Conservation (phyloP, 1,284 basidiomycete species). For the Flammula alnicola region DNA sequence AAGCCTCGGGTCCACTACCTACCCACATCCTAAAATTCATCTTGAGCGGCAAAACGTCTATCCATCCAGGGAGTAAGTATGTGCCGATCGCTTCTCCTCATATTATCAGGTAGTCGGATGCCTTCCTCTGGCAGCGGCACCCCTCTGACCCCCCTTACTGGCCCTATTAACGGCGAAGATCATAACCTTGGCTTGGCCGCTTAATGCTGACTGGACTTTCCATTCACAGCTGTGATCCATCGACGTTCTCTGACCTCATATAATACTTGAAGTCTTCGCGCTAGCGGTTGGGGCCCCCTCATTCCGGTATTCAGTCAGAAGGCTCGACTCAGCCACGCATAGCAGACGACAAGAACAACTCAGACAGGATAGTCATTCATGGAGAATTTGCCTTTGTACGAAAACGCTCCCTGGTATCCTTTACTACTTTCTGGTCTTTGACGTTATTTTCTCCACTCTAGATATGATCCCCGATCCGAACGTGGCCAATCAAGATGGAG, state of each 20-base stretch:
- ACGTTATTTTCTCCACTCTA: too few species aligned
- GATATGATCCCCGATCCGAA: slow-evolving; percentile 8
- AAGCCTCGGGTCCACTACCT: slow-evolving; percentile 6
- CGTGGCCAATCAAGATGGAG: background rate
- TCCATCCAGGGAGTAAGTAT: slow-evolving; percentile 4
- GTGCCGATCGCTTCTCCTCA: slow-evolving; percentile 3
- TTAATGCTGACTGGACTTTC: slow-evolving; percentile 1
- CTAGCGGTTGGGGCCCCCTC: too few species aligned
- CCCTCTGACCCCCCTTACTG: background rate
- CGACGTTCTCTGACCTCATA: too few species aligned
- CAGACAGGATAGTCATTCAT: slow-evolving; percentile 1
- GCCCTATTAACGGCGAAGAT: slow-evolving; percentile 7
- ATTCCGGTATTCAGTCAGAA: too few species aligned
- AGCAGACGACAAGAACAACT: too few species aligned
- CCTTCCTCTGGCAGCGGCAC: slow-evolving; percentile 7
- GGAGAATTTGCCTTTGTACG: slow-evolving; percentile 8
- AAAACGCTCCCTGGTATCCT: background rate
- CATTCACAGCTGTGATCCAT: too few species aligned
- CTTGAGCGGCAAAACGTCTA: background rate
- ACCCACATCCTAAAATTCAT: slow-evolving; percentile 2
- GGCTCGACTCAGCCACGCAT: too few species aligned
- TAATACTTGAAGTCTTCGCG: too few species aligned
- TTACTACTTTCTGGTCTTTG: background rate
- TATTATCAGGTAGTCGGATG: slow-evolving; percentile 1
- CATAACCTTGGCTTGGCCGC: background rate